Conservation (phyloP, 768 basidiomycete genomes). For the Hygrophorus russula region DNA sequence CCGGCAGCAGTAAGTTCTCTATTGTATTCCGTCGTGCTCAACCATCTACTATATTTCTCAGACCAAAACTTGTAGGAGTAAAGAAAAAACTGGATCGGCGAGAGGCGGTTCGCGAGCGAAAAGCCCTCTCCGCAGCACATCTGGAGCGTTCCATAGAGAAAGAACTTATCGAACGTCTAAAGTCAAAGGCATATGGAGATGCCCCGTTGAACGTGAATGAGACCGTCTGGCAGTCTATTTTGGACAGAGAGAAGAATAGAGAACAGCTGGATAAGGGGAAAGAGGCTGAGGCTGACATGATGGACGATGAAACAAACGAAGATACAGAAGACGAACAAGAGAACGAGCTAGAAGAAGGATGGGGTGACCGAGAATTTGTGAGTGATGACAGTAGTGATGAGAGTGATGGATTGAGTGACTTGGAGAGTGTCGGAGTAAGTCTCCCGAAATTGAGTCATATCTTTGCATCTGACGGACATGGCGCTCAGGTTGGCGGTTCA, state of each 20-base stretch:
- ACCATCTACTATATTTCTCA: slow-evolving; percentile 17
- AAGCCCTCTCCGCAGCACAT: slow-evolving; percentile 91
- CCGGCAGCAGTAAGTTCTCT: slow-evolving; percentile 61
- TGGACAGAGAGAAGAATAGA: slow-evolving; percentile 63
- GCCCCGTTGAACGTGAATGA: slow-evolving; percentile 98
- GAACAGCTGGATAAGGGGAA: slow-evolving; percentile 39
- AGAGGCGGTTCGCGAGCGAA: slow-evolving; percentile 86
- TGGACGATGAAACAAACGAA: slow-evolving; percentile 50
- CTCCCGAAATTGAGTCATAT: slow-evolving; percentile 14
- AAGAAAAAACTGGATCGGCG: slow-evolving; percentile 96
- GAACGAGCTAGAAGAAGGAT: slow-evolving; percentile 33
- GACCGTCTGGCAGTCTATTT: slow-evolving; percentile 84
- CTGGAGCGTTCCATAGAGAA: slow-evolving; percentile 93
- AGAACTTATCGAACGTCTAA: slow-evolving; percentile 90
- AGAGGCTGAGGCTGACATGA: slow-evolving; percentile 37
- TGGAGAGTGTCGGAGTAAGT: slow-evolving; percentile 61
- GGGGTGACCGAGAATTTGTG: slow-evolving; percentile 61
- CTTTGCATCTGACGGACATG: neutral
- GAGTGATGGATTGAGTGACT: slow-evolving; percentile 48
- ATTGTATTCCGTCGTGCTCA: slow-evolving; percentile 1
- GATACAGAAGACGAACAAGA: slow-evolving; percentile 52
- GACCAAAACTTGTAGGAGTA: slow-evolving; percentile 87
- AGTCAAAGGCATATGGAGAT: slow-evolving; percentile 95
- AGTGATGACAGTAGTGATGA: slow-evolving; percentile 66
- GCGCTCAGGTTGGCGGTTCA: slow-evolving; percentile 18